Conservation (phyloP, 495 filamentous ascomycete species). For the Penicillium flavigenum region DNA sequence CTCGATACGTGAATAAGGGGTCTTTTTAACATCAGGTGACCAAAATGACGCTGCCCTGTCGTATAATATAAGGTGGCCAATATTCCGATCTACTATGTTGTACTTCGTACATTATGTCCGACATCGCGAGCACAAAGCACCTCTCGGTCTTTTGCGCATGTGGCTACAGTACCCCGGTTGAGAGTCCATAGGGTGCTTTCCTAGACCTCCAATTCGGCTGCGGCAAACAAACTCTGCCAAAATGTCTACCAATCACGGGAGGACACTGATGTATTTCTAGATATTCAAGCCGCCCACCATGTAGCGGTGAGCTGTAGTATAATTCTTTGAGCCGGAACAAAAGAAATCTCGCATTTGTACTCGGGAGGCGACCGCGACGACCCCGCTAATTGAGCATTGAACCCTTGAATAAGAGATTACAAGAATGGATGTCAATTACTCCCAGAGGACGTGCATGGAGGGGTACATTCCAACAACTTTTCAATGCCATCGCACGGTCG, state of each 20-base stretch:
- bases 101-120: constrained; percentile 8
- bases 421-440: constrained; percentile 10
- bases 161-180: constrained; percentile 8
- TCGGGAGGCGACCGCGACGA: constrained; percentile 1
- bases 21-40: constrained; percentile 10
- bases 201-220: constrained; percentile 23
- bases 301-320: constrained; percentile 33
- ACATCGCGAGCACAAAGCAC: constrained; percentile 9
- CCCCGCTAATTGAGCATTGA: constrained; percentile 5
- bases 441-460: constrained; percentile 2
- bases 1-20: constrained; percentile 2
- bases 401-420: neutral
- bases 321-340: constrained; percentile 9
- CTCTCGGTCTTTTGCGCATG: constrained; percentile 8
- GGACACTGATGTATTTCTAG: constrained; percentile 1
- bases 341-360: constrained; percentile 2
- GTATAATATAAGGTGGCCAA: constrained; percentile 1
- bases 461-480: constrained; percentile 7
- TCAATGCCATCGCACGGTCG: constrained; percentile 4
- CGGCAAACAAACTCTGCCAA: constrained; percentile 13
- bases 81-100: neutral
- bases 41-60: neutral
- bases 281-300: constrained; percentile 23
- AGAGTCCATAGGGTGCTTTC: constrained; percentile 27
- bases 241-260: constrained; percentile 13